phyloP scores from a whole-genome alignment of 495 filamentous ascomycete genomes.

The Pseudotulostoma volvatum region DNA sequence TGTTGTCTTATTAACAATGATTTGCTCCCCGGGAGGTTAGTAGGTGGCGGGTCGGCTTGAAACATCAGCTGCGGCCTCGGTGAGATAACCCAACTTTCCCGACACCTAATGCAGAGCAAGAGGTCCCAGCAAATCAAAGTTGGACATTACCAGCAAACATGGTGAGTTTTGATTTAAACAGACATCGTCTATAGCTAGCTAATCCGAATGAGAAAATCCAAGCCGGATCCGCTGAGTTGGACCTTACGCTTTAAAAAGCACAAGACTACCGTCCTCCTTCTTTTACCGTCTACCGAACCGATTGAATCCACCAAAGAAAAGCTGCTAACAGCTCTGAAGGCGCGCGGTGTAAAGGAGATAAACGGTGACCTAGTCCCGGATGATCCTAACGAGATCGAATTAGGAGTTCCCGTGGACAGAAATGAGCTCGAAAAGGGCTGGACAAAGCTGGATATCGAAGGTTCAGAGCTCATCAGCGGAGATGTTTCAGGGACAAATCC shows the following conservation, averaged over 20 bases:
- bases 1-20: no score
- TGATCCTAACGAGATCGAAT: conserved; percentile 30
- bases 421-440: conserved; percentile 43
- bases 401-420: conserved; percentile 37
- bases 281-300: conserved; percentile 42
- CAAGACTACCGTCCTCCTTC: conserved; percentile 60
- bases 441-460: conserved; percentile 26
- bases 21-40: no score
- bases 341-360: conserved; percentile 25
- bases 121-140: no score
- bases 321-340: conserved; percentile 39
- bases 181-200: no score
- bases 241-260: conserved; percentile 68
- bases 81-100: no score
- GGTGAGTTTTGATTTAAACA: conserved; percentile 9
- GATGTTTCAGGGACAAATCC: conserved; percentile 27
- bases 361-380: conserved; percentile 32
- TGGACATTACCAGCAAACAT: no score
- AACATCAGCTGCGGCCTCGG: no score
- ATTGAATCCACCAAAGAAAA: conserved; percentile 45
- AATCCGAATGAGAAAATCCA: conserved; percentile 10
- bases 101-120: no score
- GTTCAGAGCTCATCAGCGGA: conserved; percentile 19
- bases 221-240: conserved; percentile 26
- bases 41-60: no score